Percentiles rank a stretch among this genome's conserved stretches.
Conservation (phyloP, 805 yeast genomes). For the Candida saitoana region DNA sequence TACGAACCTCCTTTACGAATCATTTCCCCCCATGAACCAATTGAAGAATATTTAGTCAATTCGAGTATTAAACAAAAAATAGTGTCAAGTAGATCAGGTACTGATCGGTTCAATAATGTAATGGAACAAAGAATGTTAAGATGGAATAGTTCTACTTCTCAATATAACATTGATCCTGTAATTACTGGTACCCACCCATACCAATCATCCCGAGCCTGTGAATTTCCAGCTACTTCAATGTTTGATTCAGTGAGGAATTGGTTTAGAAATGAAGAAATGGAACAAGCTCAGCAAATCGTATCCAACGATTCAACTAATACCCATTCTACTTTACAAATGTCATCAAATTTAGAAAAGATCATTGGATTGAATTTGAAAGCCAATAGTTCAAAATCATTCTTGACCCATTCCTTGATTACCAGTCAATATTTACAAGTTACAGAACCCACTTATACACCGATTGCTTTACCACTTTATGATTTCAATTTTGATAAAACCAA, state of each 20-base stretch:
- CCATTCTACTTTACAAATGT: not conserved
- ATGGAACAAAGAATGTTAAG: constrained; percentile 29
- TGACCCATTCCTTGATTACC: constrained; percentile 3
- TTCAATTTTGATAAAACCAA: constrained; percentile 14
- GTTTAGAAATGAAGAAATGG: constrained; percentile 5
- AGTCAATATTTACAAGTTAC: not conserved
- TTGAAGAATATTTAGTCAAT: not conserved
- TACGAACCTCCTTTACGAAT: constrained; percentile 15
- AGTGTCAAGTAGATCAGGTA: constrained; percentile 9
- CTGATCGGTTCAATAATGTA: constrained; percentile 18
- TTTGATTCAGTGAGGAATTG: constrained; percentile 7
- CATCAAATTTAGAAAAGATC: not conserved
- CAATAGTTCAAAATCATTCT: constrained; percentile 16
- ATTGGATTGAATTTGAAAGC: constrained; percentile 10
- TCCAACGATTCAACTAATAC: not conserved
- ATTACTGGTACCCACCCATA: constrained; percentile 30
- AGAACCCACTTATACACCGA: constrained; percentile 13
- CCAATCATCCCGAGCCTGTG: constrained; percentile 11
- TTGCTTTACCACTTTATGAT: constrained; percentile 17
- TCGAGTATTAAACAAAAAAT: constrained; percentile 8
- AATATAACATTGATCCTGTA: constrained; percentile 23
- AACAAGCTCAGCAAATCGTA: not conserved
- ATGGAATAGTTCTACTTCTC: constrained; percentile 32
- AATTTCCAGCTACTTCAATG: constrained; percentile 2
- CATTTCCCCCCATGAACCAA: constrained; percentile 17